Evolutionary conservation across 345 rosid genomes (phyloP), one percentile per base, ranked within the genome.

Genomic region (Pistacia atlantica): DNA sequence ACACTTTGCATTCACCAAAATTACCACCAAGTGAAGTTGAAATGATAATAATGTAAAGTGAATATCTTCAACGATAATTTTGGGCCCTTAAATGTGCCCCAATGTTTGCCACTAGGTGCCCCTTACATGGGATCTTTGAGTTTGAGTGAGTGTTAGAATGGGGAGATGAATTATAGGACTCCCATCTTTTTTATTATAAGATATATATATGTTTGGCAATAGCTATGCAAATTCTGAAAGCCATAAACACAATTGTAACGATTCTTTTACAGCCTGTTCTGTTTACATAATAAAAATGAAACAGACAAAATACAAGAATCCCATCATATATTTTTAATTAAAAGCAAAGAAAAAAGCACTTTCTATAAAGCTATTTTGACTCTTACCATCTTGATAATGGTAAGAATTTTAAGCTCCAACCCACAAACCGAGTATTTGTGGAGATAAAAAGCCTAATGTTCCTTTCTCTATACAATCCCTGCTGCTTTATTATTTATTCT

Each of bases 361-460:
- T 80, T 79, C 71, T 58, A 75, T 81, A 78, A 60, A 70, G 87
- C 74, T 82, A 82, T 67, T 82, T 90, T 87, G 86, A 84, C 84
- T 77, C 78, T 80, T 74, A 72, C 66, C 10, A 82, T 79, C 83
- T 83, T 80, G 79, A 82, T 72, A 68, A 80, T 76, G 72, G 69
- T 76, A 49, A 75, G 75, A 81, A 85, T 81, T 67, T 35, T 69
- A 72, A 81, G 80, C 74, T 85, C 80, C 76, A 82, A 85, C 80
- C 77, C 77, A 83, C 81, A 78, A 65, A 81, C 71, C 45, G 71
- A 51, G 65, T 18, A 56, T 76, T 76, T 76, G 79, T 72, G 74
- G 74, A 65, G 55, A 5, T 55, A 68, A 38, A 58, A 76, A 80
- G 77, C 65, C 38, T 77, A 51, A 67, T 75, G 75, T 69, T 76